Conservation (phyloP, 345 rosid species). For the Boechera divaricarpa region DNA sequence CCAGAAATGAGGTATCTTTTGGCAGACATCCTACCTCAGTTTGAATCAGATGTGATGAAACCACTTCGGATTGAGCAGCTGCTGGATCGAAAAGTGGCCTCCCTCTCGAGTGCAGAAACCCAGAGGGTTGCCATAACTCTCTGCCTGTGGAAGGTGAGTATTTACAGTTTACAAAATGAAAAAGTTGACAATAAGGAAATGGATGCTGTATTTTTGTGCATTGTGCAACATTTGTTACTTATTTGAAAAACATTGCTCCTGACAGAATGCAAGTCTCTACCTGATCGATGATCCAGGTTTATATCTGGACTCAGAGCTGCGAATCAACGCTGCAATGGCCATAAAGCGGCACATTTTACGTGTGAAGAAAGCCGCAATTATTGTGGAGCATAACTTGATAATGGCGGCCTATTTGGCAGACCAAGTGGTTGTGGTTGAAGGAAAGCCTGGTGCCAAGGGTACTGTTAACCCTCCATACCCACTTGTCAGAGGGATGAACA, state of each 20-base stretch:
- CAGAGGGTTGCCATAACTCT: constrained; percentile 85
- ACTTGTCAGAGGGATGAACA: too few species aligned
- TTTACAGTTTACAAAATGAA: not conserved
- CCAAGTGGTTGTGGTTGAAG: not conserved
- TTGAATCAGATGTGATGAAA: not conserved
- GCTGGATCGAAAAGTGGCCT: constrained; percentile 82
- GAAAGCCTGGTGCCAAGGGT: not conserved
- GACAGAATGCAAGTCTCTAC: not conserved
- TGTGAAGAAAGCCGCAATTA: not conserved
- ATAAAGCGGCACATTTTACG: not conserved
- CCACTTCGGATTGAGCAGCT: constrained; percentile 43
- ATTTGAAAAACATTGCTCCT: not conserved
- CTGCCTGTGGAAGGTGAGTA: constrained; percentile 78
- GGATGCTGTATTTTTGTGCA: too few species aligned
- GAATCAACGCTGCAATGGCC: not conserved
- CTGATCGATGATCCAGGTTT: constrained; percentile 1
- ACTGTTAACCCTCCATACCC: too few species aligned
- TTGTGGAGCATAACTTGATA: not conserved
- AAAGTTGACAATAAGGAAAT: too few species aligned
- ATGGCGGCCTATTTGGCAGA: not conserved
- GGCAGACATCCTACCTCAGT: not conserved
- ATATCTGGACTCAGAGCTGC: not conserved
- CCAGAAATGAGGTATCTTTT: not conserved
- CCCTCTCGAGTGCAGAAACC: constrained; percentile 80
- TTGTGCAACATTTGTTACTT: too few species aligned